Evolutionary conservation across 1,284 basidiomycete species (phyloP), one percentile per base, ranked within the genome.

Genomic region (Malassezia arunalokei): DNA sequence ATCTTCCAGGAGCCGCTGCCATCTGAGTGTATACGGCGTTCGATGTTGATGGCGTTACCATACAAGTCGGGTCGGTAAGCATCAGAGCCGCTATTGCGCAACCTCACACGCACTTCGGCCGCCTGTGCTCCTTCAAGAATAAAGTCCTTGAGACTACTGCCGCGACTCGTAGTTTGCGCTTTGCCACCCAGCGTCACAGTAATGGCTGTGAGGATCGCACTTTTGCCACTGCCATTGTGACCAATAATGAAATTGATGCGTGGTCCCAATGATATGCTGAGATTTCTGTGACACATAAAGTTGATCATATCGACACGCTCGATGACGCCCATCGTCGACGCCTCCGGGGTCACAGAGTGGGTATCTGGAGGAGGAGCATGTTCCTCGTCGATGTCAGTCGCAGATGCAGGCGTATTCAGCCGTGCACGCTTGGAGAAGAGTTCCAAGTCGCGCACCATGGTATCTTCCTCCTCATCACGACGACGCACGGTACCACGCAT

Each of bases 201-300:
- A 59, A 99, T 83, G 2, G 85, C 94, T 7, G 92, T 90, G 31
- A 98, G 78, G 37, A 95, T 83, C 1, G 94, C 91, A 69, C 87
- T 92, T 76, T 98, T 98, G 11, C 94, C 68, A 51, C 70, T 73
- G 39, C 79, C 78, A 64, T 80, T 80, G 78, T 73, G 76, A 79
- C 94, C 94, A 52, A 95, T 92, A 60, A 99, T 85, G 70, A 98
- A 96, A 76, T 98, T 96, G 71, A 96, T 85, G 73, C 89, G 87
- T 3, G 84, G 83, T 0, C 85, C 87, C 62, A 94, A 87, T 5
- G 79, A 78, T 73, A 94, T 66, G 44, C 68, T 63, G 43, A 91
- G 79, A 73, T 81, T 83, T 67, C 82, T 79, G 76, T 98, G 94
- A 73, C 90, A 95, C 91, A 98, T 95, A 75, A 98, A 98, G 73